Percentiles rank a stretch among this genome's conserved stretches.
phyloP scores from a whole-genome alignment of 495 filamentous ascomycete genomes.

The Penicillium soppii region DNA sequence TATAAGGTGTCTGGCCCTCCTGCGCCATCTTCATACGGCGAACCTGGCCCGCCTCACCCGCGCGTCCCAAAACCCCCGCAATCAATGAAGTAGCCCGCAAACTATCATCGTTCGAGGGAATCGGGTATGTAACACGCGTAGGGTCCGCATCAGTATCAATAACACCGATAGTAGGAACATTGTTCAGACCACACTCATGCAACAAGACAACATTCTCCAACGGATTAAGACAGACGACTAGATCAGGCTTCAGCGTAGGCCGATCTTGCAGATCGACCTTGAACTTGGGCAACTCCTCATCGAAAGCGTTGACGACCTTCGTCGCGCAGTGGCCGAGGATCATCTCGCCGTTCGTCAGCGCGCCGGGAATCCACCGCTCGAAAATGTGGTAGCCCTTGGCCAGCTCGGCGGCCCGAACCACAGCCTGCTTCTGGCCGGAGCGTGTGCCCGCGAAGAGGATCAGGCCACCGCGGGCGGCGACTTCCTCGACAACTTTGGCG shows the following conservation, averaged over 20 bases:
- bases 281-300: constrained; percentile 63
- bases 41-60: constrained; percentile 74
- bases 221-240: constrained; percentile 91
- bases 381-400: constrained; percentile 85
- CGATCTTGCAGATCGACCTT: constrained; percentile 61
- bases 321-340: constrained; percentile 67
- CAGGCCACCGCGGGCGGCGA: constrained; percentile 77
- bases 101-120: constrained; percentile 97
- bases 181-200: constrained; percentile 84
- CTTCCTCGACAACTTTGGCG: constrained; percentile 82
- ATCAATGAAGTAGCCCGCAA: constrained; percentile 78
- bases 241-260: constrained; percentile 73
- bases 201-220: constrained; percentile 86
- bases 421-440: constrained; percentile 69
- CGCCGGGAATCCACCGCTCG: constrained; percentile 88
- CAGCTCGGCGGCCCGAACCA: constrained; percentile 78
- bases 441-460: constrained; percentile 91
- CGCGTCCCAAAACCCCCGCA: constrained; percentile 78
- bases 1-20: constrained; percentile 58
- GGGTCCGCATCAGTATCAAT: constrained; percentile 94
- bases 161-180: constrained; percentile 90
- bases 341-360: constrained; percentile 89
- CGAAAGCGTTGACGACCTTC: constrained; percentile 70
- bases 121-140: constrained; percentile 92
- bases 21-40: constrained; percentile 61